Evolutionary conservation across 192 early-diverging fungal species (phyloP), one percentile per base, ranked within the genome.

Genomic region (Backusella macrospora): DNA sequence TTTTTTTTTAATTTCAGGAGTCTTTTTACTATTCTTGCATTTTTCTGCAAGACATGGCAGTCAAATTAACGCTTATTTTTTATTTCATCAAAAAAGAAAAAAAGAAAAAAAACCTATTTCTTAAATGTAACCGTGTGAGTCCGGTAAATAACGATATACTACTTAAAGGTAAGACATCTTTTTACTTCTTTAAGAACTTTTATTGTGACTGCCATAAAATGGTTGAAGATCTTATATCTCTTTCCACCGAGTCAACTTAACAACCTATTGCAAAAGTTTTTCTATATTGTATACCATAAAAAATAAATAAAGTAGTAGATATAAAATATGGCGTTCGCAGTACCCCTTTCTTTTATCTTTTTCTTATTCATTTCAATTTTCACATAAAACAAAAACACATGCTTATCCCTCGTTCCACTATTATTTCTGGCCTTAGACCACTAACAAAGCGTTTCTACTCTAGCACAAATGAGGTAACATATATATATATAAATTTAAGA

Each of bases 221-320:
- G 48, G 12, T 55, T n/a, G 18, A 55, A 23, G 18, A 55, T 55
- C 52, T 55, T 55, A 55, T 68, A 23, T 68, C 49, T 68, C 55
- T 70, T 78, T 78, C 80, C 80, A 82, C 80, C 80, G 80, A 78
- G 76, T 78, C 76, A 68, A 69, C 21, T 62, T 65, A 79, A 23
- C 71, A 71, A 74, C 72, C 71, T 72, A 77, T 76, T 76, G 76
- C 74, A 82, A 79, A 73, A 72, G 62, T 44, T 55, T 55, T 55
- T 71, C 49, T 62, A 59, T 71, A 59, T 71, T 71, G 21, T 73
- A 64, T 68, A 59, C 38, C 49, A 73, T 65, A 68, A 69, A 62
- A 74, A 70, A 42, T 21, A 70, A 65, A 70, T 39, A 66, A 65
- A 42, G 42, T 65, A 65, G 12, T 64, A 34, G 49, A 16, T 48